Evolutionary conservation across 2,329 filamentous ascomycete species (phyloP), one percentile per base, ranked within the genome.

Genomic region (Juglanconis sp.): DNA sequence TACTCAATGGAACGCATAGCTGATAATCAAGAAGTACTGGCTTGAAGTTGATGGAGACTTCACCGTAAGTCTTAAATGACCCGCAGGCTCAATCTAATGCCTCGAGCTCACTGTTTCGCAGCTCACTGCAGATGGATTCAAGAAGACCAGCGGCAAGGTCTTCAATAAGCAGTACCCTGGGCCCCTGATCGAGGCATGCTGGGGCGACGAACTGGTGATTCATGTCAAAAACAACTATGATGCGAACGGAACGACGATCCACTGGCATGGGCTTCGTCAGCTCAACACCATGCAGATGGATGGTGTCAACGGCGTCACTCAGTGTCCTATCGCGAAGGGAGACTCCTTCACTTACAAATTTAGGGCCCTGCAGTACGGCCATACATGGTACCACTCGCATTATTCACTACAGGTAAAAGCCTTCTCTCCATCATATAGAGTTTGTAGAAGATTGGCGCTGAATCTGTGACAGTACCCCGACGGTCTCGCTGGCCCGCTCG

Each of bases 281-380:
- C 60, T 68, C 6, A 64, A 68, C 59, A 70, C 64, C 9, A 71
- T 69, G 47, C 65, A 73, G 40, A 67, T 69, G 52, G 72, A 74
- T 38, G 72, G 72, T 13, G 72, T 72, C 31, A 69, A 69, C 34
- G 70, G 70, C 34, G 63, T 72, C 17, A 73, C 71, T 0, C 81
- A 87, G 67, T 87, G 84, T 67, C 82, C 83, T 2, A 81, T 84
- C 57, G 73, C 80, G 13, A 79, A 81, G 0, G 78, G 77, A 31
- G 66, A 75, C 15, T 71, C 68, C 6, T 68, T 69, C 34, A 73
- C 70, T 0, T 76, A 77, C 65, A 70, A 65, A 13, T 76, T 70
- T 60, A 67, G 59, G 5, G 70, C 70, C 3, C 66, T 66, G 4
- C 72, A 76, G 59, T 77, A 76, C 55, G 75, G 75, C 24, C 70